Evolutionary conservation across 163 green algal genomes (phyloP).

Genomic region (Chlorella variabilis): DNA sequence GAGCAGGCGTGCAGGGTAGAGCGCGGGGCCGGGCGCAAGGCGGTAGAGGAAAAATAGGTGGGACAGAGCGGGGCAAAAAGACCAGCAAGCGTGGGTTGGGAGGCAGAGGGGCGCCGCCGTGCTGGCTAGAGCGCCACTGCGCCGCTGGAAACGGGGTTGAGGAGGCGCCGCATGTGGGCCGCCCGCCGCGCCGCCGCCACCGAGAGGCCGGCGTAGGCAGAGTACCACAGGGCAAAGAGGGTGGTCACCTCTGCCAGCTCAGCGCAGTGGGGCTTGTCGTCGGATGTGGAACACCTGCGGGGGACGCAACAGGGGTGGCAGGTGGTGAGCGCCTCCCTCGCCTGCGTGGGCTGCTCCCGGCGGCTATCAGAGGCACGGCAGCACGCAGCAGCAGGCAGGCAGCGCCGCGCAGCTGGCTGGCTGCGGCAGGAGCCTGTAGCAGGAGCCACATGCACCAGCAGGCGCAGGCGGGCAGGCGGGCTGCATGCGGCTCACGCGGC

Average conservation of each 20-base stretch:
- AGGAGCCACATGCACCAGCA: not conserved
- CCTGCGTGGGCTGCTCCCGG: too few species aligned
- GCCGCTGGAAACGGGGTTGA: constrained; percentile 20
- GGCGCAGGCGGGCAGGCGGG: too few species aligned
- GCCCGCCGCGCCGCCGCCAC: not conserved
- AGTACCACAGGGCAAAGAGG: constrained; percentile 3
- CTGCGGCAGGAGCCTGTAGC: too few species aligned
- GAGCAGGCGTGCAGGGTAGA: too few species aligned
- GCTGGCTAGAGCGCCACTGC: constrained; percentile 7
- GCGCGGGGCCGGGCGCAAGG: too few species aligned
- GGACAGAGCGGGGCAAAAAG: too few species aligned
- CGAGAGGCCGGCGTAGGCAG: not conserved
- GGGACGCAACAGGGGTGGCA: too few species aligned
- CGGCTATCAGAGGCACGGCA: not conserved
- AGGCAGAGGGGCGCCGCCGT: too few species aligned
- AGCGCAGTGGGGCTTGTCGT: not conserved
- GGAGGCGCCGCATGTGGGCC: not conserved
- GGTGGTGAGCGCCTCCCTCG: too few species aligned
- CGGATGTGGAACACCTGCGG: not conserved
- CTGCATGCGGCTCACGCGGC: not conserved
- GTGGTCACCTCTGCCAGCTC: not conserved
- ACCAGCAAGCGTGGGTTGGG: too few species aligned
- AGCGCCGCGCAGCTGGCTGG: too few species aligned
- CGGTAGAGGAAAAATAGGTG: not conserved
- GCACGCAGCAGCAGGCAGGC: not conserved